These are phyloP conservation scores for Passiflora organensis DNA, from an alignment of 345 rosid species.

Conservation along the genomic window DNA sequence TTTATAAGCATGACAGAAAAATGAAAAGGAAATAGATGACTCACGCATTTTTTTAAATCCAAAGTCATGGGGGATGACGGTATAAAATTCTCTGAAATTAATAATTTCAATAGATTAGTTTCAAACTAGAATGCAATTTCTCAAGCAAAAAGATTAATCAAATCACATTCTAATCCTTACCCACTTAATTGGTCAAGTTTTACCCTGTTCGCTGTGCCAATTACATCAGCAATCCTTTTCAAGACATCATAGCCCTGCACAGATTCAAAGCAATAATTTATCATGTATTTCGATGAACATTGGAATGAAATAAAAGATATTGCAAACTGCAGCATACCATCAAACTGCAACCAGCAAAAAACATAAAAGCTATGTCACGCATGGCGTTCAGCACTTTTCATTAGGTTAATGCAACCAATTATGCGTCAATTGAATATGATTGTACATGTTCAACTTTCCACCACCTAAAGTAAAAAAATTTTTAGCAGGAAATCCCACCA, in stretches of 20 bases:
- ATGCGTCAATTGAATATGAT: not conserved
- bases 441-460: not conserved
- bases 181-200: conserved; percentile 73
- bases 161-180: conserved; percentile 32
- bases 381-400: not conserved
- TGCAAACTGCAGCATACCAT: not conserved
- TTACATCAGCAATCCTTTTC: conserved; percentile 61
- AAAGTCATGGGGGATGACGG: conserved; percentile 83
- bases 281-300: not conserved
- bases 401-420: not conserved
- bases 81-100: conserved; percentile 76
- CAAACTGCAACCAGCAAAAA: not conserved
- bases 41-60: conserved; percentile 85
- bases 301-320: conserved; percentile 7
- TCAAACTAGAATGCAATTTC: not conserved
- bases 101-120: conserved; percentile 5
- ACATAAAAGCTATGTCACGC: not conserved
- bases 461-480: no score
- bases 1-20: not conserved
- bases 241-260: conserved; percentile 76
- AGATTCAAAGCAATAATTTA: conserved; percentile 13
- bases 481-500: no score
- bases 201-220: conserved; percentile 38
- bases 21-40: conserved; percentile 28
- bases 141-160: not conserved